These are phyloP conservation scores for Apiospora koreana DNA, from an alignment of 2,329 filamentous ascomycete species.

Conservation along the genomic window DNA sequence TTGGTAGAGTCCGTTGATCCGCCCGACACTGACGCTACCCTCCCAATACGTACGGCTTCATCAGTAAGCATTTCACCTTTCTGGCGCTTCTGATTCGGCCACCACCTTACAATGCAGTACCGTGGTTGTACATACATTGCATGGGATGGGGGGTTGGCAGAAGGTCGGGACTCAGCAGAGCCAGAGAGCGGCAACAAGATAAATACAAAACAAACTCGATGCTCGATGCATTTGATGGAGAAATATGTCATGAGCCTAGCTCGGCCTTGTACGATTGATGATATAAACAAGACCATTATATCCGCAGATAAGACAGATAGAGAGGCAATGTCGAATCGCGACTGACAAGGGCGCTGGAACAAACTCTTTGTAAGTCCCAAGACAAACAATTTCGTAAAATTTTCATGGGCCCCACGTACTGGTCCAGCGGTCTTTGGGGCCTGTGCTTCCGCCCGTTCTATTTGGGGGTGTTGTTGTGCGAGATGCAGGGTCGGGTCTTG, in stretches of 20 bases:
- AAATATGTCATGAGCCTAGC: neutral
- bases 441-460: constrained; percentile 6
- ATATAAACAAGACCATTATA: neutral
- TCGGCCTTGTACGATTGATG: neutral
- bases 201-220: neutral
- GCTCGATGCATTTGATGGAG: neutral
- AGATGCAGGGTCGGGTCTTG: neutral
- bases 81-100: neutral
- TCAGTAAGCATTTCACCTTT: neutral
- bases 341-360: constrained; percentile 13
- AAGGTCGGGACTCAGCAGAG: neutral
- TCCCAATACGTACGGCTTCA: neutral
- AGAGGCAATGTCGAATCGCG: neutral
- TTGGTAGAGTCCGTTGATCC: neutral
- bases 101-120: neutral
- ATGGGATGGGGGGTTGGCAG: neutral
- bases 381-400: constrained; percentile 37
- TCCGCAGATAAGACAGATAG: neutral
- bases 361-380: constrained; percentile 29
- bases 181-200: neutral
- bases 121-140: too few species aligned
- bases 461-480: constrained; percentile 1
- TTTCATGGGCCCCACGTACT: constrained; percentile 20
- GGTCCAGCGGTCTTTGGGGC: neutral
- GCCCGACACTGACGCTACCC: too few species aligned